Percentiles rank a stretch among this genome's conserved stretches.
These are phyloP conservation scores for Zygnema cylindricum DNA, from an alignment of 139 green algal species.

Conservation along the genomic window DNA sequence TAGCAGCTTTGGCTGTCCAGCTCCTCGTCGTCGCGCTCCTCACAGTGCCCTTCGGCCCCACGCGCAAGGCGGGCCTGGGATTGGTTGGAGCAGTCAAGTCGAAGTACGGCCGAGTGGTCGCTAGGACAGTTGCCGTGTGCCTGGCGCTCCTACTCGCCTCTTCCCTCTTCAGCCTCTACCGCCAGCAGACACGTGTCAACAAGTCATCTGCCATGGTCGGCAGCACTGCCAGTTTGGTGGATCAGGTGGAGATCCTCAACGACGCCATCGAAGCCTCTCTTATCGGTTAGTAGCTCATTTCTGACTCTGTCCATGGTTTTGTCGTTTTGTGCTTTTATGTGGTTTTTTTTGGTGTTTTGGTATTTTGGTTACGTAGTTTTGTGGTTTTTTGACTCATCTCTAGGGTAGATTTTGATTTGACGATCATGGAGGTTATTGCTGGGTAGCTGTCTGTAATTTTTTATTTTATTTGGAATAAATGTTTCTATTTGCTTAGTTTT, in stretches of 20 bases:
- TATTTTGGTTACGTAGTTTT: too few species aligned
- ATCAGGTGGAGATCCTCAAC: slow-evolving; percentile 18
- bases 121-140: slow-evolving; percentile 5
- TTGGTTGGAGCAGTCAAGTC: slow-evolving; percentile 2
- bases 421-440: too few species aligned
- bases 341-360: too few species aligned
- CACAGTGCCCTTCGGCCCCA: slow-evolving; percentile 12
- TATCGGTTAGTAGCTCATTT: slow-evolving; percentile 10
- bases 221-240: neutral
- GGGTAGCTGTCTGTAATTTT: too few species aligned
- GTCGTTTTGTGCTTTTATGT: too few species aligned
- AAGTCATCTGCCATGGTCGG: neutral
- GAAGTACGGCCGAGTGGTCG: slow-evolving; percentile 1
- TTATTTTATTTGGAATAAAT: too few species aligned
- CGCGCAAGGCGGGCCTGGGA: neutral
- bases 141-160: slow-evolving; percentile 29
- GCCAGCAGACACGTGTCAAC: slow-evolving; percentile 14
- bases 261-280: slow-evolving; percentile 14
- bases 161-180: neutral
- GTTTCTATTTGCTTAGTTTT: too few species aligned
- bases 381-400: too few species aligned
- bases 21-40: neutral
- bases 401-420: too few species aligned
- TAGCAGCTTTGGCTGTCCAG: neutral
- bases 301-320: too few species aligned